Conservation (phyloP, 2,329 filamentous ascomycete genomes). For the Fusarium sp. region DNA sequence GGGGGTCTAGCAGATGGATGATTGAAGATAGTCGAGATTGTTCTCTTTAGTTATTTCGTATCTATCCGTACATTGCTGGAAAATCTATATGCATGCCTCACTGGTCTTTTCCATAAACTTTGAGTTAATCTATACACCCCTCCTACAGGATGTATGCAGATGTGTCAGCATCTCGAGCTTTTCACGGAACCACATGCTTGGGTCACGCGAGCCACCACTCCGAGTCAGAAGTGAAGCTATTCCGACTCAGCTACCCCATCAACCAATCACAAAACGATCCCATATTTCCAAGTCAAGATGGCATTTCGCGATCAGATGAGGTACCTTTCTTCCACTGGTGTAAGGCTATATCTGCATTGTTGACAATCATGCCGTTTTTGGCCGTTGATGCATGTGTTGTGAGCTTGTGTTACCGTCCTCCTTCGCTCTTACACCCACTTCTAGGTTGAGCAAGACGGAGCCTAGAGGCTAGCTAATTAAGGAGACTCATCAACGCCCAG, state of each 20-base stretch:
- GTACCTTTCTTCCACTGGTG: too few species aligned
- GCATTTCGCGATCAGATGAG: not conserved
- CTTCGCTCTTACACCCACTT: not conserved
- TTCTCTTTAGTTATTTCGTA: not conserved
- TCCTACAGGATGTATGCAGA: not conserved
- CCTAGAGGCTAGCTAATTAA: not conserved
- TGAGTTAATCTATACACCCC: not conserved
- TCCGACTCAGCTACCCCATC: not conserved
- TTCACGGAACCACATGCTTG: not conserved
- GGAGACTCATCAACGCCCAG: not conserved
- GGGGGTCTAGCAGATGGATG: not conserved
- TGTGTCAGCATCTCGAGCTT: not conserved
- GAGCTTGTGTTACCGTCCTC: not conserved
- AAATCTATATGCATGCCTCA: not conserved
- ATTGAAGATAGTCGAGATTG: not conserved
- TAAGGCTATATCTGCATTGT: not conserved
- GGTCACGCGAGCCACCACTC: constrained; percentile 7
- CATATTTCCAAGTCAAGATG: not conserved
- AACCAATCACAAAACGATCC: not conserved
- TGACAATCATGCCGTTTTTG: not conserved
- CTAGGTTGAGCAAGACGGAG: not conserved
- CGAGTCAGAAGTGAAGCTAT: constrained; percentile 14
- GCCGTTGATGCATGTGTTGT: not conserved
- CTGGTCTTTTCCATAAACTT: not conserved
- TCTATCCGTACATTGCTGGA: not conserved